phyloP scores from a whole-genome alignment of 2,329 filamentous ascomycete genomes.

The Tolypocladium sp. region DNA sequence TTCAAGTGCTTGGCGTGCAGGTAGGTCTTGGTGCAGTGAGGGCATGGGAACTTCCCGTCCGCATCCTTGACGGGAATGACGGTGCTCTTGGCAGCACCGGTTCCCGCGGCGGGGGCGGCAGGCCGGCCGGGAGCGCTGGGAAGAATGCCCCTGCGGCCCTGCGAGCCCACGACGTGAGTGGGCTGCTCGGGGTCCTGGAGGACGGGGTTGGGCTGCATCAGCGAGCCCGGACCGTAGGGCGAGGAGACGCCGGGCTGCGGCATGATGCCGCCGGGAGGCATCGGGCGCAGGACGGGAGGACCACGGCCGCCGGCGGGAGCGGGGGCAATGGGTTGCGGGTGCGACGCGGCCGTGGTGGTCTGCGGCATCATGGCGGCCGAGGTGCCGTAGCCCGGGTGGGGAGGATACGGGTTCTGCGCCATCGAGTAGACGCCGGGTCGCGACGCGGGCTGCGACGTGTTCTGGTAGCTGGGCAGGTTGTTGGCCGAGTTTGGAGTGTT shows the following conservation, averaged over 20 bases:
- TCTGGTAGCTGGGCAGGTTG: slow-evolving; percentile 45
- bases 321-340: slow-evolving; percentile 68
- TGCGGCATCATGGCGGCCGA: slow-evolving; percentile 57
- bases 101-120: slow-evolving; percentile 62
- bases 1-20: slow-evolving; percentile 96
- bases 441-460: slow-evolving; percentile 36
- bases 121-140: slow-evolving; percentile 84
- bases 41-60: slow-evolving; percentile 96
- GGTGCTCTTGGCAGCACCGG: slow-evolving; percentile 63
- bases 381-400: slow-evolving; percentile 45
- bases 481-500: slow-evolving; percentile 48
- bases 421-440: slow-evolving; percentile 45
- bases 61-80: slow-evolving; percentile 90
- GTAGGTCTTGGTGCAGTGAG: slow-evolving; percentile 97
- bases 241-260: slow-evolving; percentile 47
- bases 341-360: slow-evolving; percentile 55
- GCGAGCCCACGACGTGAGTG: slow-evolving; percentile 89
- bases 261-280: slow-evolving; percentile 59
- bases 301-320: slow-evolving; percentile 51
- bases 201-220: slow-evolving; percentile 49
- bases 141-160: slow-evolving; percentile 83
- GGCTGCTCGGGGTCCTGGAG: slow-evolving; percentile 54
- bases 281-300: slow-evolving; percentile 56
- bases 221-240: slow-evolving; percentile 49
- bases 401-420: slow-evolving; percentile 46